phyloP scores from a whole-genome alignment of 2,329 filamentous ascomycete species.

The Scedosporium minutisporum region DNA sequence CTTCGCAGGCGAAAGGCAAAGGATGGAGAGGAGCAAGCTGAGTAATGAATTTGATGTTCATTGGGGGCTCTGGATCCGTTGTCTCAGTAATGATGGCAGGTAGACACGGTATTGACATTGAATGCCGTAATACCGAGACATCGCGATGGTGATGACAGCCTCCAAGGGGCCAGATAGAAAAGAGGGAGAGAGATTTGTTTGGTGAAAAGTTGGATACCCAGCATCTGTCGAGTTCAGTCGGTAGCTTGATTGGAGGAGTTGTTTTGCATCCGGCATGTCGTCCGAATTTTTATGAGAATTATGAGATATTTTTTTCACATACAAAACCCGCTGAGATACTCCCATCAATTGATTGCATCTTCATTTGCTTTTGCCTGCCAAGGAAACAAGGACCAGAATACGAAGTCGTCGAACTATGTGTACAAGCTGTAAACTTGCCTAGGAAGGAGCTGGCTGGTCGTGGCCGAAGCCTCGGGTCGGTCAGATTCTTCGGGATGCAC shows the following conservation, averaged over 20 bases:
- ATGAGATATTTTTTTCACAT: neutral
- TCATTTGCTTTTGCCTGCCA: neutral
- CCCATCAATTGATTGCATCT: neutral
- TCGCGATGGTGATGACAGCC: too few relatives aligned
- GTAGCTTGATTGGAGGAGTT: neutral
- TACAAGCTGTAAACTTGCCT: too few relatives aligned
- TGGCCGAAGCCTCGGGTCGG: too few relatives aligned
- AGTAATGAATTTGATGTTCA: constrained; percentile 1
- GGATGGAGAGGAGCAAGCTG: constrained; percentile 13
- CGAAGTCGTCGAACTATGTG: too few relatives aligned
- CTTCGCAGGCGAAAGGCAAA: constrained; percentile 19
- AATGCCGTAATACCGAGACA: too few relatives aligned
- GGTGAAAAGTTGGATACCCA: neutral
- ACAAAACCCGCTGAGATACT: neutral
- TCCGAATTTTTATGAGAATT: neutral
- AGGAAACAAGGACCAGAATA: neutral
- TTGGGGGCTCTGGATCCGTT: neutral
- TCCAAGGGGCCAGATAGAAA: too few relatives aligned
- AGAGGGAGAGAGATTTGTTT: neutral
- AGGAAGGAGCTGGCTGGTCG: too few relatives aligned
- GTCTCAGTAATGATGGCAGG: neutral
- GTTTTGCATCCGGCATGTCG: neutral
- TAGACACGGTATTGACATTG: neutral
- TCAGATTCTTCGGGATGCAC: too few relatives aligned
- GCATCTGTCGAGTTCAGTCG: neutral